Evolutionary conservation across 306 rosid genomes (phyloP).

Genomic region (Cucumis cinereus): DNA sequence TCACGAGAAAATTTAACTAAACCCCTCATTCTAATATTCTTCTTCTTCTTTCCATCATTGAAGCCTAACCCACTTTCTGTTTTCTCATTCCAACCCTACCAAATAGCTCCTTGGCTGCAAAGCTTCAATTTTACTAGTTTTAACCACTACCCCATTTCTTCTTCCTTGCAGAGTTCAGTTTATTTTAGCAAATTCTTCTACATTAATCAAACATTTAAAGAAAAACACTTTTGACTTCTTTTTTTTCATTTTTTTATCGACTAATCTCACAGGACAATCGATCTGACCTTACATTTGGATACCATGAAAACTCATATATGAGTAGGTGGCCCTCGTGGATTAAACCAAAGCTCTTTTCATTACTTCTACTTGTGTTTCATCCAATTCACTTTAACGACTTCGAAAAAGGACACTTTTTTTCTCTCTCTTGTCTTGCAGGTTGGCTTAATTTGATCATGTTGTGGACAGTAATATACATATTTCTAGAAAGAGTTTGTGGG

Average conservation of each 20-base stretch:
- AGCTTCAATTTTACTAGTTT: not conserved
- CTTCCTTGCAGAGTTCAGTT: not conserved
- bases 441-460: not conserved
- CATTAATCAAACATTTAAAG: not conserved
- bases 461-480: not conserved
- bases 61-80: not conserved
- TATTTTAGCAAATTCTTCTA: constrained; percentile 1
- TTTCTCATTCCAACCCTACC: not conserved
- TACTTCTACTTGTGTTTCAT: not conserved
- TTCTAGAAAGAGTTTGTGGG: not conserved
- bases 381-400: not conserved
- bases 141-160: not conserved
- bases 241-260: no score
- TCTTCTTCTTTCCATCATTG: not conserved
- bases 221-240: not conserved
- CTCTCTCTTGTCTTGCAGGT: not conserved
- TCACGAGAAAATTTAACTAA: constrained; percentile 24
- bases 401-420: not conserved
- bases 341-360: not conserved
- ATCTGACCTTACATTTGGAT: no score
- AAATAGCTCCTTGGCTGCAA: not conserved
- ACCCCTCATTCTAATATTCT: not conserved
- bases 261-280: no score
- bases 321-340: no score
- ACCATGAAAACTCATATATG: no score